Base-by-base conservation (phyloP, 768 basidiomycete genomes). In the Melanogaster broomeanus region DNA sequence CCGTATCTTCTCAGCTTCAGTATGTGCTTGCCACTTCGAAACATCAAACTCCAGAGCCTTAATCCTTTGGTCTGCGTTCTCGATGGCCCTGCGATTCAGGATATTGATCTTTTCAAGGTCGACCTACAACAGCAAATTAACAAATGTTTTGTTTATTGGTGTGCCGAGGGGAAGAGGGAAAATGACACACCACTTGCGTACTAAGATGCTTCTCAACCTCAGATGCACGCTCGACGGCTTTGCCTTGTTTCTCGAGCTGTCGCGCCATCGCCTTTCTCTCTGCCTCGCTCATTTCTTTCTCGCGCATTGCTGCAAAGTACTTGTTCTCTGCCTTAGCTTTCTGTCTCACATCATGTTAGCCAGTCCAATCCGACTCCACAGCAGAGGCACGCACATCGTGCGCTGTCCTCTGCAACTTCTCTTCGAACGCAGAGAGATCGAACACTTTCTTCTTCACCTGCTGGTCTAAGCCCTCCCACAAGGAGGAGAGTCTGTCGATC, bases 291-390 rank as follows among this genome's bases (percentile, higher is more conserved):
- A 90, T 85, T 52, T 97, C 93, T 70, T 89, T 93, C 51, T 88
- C 85, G 27, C 93, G 85, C 86, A 96, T 90, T 3, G 87, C 86
- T 16, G 90, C 81, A 63, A 85, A 98, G 65, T 84, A 98, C 68
- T 95, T 98, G 74, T 94, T 96, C 53, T 98, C 95, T 15, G 90
- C 85, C 72, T 96, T 98, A 9, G 93, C 90, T 87, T 91, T 92
- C 93, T 98, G 70, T 31, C 15, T 21, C 35, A 46, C 31, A 16
- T 13, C 46, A 38, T 31, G 40, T 52, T 38, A 55, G 21, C 22
- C 21, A 12, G 3, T 3, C n/a, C 18, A 6, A 28, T 31, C 8
- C 27, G 12, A 19, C 3, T 27, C 9, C 0, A 2, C 9, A 7
- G 16, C 31, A 6, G 40, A 15, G 56, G 49, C 28, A 74, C 81